These are phyloP conservation scores for Ascochyta viciae-villosae DNA, from an alignment of 2,329 filamentous ascomycete genomes.

Conservation along the genomic window DNA sequence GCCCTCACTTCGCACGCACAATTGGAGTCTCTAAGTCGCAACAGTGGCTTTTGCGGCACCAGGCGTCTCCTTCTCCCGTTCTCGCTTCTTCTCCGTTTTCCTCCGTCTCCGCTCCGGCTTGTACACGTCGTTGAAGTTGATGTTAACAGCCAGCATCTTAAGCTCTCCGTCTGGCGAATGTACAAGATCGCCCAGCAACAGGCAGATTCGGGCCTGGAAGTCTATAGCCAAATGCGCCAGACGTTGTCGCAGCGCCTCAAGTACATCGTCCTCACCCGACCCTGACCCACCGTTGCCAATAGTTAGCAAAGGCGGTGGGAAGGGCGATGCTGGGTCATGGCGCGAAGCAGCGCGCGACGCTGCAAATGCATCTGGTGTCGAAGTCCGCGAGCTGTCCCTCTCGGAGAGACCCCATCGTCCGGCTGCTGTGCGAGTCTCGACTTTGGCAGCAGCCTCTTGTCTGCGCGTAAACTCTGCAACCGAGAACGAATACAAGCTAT, in stretches of 20 bases:
- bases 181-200: slow-evolving; percentile 85
- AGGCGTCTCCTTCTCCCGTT: slow-evolving; percentile 41
- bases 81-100: slow-evolving; percentile 36
- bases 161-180: slow-evolving; percentile 96
- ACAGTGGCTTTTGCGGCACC: slow-evolving; percentile 5
- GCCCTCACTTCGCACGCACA: neutral
- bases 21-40: slow-evolving; percentile 16
- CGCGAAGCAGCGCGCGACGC: slow-evolving; percentile 31
- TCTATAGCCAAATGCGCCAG: slow-evolving; percentile 75
- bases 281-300: slow-evolving; percentile 47
- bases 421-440: slow-evolving; percentile 69
- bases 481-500: slow-evolving; percentile 92
- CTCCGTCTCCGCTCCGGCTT: slow-evolving; percentile 74
- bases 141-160: slow-evolving; percentile 92
- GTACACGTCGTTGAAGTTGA: slow-evolving; percentile 99
- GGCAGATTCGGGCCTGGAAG: slow-evolving; percentile 78
- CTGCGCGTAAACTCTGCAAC: slow-evolving; percentile 91
- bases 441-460: slow-evolving; percentile 82
- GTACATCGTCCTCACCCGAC: slow-evolving; percentile 66
- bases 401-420: slow-evolving; percentile 71
- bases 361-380: slow-evolving; percentile 22
- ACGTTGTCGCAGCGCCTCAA: slow-evolving; percentile 77
- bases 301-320: slow-evolving; percentile 50
- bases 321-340: slow-evolving; percentile 52
- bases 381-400: slow-evolving; percentile 43